Evolutionary conservation across 1,139 yeast species (phyloP).

Genomic region (Sugiyamaella japonica): DNA sequence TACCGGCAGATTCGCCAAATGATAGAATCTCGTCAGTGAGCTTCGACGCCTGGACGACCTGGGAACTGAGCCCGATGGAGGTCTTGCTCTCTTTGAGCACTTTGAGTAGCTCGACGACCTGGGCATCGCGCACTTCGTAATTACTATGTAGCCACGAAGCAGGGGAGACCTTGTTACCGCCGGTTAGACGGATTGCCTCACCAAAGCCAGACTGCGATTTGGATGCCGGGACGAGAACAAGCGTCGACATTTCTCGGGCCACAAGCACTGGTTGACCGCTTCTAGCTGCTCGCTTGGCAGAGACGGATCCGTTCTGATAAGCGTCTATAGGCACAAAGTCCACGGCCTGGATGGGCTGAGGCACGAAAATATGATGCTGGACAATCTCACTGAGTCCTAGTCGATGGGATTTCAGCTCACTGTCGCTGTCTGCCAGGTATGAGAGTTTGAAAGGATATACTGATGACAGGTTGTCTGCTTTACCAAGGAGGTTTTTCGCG

Average conservation of each 20-base stretch:
- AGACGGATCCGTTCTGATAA: slow-evolving; percentile 50
- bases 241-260: slow-evolving; percentile 78
- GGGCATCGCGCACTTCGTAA: slow-evolving; percentile 39
- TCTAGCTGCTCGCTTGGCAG: slow-evolving; percentile 32
- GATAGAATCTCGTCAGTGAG: slow-evolving; percentile 22
- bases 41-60: slow-evolving; percentile 35
- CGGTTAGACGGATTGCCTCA: slow-evolving; percentile 75
- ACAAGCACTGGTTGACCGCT: slow-evolving; percentile 48
- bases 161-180: slow-evolving; percentile 63
- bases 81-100: slow-evolving; percentile 28
- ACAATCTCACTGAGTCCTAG: slow-evolving; percentile 80
- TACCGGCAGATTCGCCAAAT: slow-evolving; percentile 8
- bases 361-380: slow-evolving; percentile 76
- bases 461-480: slow-evolving; percentile 70
- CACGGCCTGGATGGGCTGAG: slow-evolving; percentile 70
- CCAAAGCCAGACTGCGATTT: slow-evolving; percentile 48
- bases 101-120: slow-evolving; percentile 32
- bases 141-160: slow-evolving; percentile 89
- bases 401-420: slow-evolving; percentile 49
- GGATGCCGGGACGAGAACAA: slow-evolving; percentile 54
- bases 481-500: slow-evolving; percentile 67
- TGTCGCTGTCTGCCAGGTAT: slow-evolving; percentile 32
- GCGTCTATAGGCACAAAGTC: slow-evolving; percentile 69
- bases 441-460: slow-evolving; percentile 87
- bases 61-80: slow-evolving; percentile 33